Conservation (phyloP, 2,329 filamentous ascomycete species). For the Myriosclerotinia scirpicola region DNA sequence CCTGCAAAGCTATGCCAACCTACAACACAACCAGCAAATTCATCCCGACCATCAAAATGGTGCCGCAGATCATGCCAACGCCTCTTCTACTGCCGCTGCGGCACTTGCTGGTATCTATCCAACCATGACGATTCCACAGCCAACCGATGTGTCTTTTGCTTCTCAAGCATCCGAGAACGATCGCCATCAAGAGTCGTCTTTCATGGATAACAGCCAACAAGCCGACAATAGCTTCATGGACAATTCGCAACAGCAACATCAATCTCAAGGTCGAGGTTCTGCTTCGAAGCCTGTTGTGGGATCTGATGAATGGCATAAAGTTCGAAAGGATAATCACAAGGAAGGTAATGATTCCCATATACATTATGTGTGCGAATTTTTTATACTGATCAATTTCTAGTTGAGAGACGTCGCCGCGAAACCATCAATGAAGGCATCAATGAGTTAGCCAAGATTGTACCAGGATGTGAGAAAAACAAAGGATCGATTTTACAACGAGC, state of each 20-base stretch:
- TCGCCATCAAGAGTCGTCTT: conserved; percentile 42
- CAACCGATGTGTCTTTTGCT: conserved; percentile 54
- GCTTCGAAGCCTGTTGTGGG: conserved; percentile 81
- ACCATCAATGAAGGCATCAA: conserved; percentile 99
- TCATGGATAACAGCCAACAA: conserved; percentile 43
- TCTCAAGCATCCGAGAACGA: conserved; percentile 46
- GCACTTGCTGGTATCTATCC: conserved; percentile 45
- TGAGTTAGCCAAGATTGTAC: conserved; percentile 95
- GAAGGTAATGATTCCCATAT: conserved; percentile 64
- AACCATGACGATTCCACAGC: conserved; percentile 56
- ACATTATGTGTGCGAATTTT: conserved; percentile 21
- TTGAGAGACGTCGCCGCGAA: conserved; percentile 92
- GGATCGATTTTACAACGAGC: conserved; percentile 92
- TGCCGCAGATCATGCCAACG: conserved; percentile 46
- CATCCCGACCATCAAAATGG: conserved; percentile 53
- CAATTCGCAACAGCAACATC: conserved; percentile 42
- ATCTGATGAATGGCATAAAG: conserved; percentile 96
- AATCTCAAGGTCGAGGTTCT: conserved; percentile 28
- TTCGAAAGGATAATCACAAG: conserved; percentile 97
- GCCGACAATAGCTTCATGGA: conserved; percentile 42
- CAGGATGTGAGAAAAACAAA: conserved; percentile 98
- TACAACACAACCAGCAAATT: conserved; percentile 48
- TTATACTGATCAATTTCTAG: conserved; percentile 50
- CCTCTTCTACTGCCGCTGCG: conserved; percentile 60
- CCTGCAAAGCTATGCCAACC: conserved; percentile 43